phyloP scores from a whole-genome alignment of 2,329 filamentous ascomycete species.

The Colletotrichum musae region DNA sequence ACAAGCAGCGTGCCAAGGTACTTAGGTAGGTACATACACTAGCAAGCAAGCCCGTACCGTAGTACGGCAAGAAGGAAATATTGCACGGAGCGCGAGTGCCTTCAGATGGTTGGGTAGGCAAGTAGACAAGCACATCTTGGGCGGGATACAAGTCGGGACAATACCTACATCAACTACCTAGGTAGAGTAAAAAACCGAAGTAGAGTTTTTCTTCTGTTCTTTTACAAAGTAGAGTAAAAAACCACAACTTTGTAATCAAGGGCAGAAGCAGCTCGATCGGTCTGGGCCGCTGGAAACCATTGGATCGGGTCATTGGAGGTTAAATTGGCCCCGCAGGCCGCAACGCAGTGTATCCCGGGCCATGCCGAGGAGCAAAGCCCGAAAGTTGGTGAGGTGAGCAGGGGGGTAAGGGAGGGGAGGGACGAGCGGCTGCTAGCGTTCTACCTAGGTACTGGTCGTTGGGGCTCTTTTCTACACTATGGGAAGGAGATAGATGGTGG shows the following conservation, averaged over 20 bases:
- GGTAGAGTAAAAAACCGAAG: background rate
- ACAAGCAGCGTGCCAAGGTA: too few relatives aligned
- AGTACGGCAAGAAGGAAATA: too few relatives aligned
- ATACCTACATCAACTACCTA: too few relatives aligned
- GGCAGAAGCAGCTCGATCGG: slow-evolving; percentile 35
- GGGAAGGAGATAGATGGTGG: background rate
- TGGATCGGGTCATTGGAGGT: slow-evolving; percentile 39
- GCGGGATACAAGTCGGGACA: background rate
- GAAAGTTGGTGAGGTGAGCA: background rate
- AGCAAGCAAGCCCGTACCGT: too few relatives aligned
- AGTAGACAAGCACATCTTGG: background rate
- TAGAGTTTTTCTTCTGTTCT: too few relatives aligned
- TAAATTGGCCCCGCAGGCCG: slow-evolving; percentile 25
- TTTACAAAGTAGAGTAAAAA: background rate
- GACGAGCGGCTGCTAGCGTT: too few relatives aligned
- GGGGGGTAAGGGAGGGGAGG: slow-evolving; percentile 1
- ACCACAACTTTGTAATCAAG: background rate
- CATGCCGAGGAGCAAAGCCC: slow-evolving; percentile 15
- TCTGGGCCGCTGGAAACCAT: slow-evolving; percentile 32
- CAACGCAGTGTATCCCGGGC: slow-evolving; percentile 19
- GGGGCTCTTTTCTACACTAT: too few relatives aligned
- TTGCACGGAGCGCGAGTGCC: too few relatives aligned
- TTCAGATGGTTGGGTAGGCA: too few relatives aligned
- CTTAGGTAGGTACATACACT: too few relatives aligned
- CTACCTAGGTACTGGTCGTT: too few relatives aligned